These are phyloP conservation scores for Ophiostoma quercus DNA, from an alignment of 2,329 filamentous ascomycete genomes.

Conservation along the genomic window DNA sequence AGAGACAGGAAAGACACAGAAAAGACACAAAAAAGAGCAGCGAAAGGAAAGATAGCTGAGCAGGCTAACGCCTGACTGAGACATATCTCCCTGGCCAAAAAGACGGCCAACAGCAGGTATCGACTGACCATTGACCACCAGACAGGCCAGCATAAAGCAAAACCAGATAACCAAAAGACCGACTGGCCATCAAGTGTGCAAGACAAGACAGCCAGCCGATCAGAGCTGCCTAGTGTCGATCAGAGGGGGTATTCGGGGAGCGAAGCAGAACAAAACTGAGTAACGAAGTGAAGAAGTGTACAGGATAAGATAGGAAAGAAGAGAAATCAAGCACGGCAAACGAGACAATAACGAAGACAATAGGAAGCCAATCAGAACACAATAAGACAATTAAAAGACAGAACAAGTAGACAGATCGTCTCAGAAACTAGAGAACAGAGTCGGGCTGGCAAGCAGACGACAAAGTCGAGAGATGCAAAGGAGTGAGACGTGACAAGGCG, in stretches of 20 bases:
- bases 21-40: neutral
- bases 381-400: too few species aligned
- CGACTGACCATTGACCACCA: neutral
- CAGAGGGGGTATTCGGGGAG: neutral
- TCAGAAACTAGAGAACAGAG: neutral
- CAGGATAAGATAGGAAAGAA: neutral
- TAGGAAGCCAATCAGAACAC: neutral
- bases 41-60: neutral
- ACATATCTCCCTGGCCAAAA: neutral
- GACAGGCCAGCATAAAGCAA: neutral
- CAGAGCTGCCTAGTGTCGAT: neutral
- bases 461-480: neutral
- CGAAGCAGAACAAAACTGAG: neutral
- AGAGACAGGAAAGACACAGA: neutral
- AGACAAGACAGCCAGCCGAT: neutral
- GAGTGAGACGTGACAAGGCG: too few species aligned
- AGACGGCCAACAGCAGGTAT: neutral
- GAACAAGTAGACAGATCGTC: neutral
- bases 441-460: too few species aligned
- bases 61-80: neutral
- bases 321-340: neutral
- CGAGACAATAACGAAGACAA: neutral
- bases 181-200: neutral
- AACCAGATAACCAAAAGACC: neutral
- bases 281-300: neutral